These are phyloP conservation scores for Saccharomycopsis hybrid DNA, from an alignment of 1,139 yeast genomes.

Conservation along the genomic window DNA sequence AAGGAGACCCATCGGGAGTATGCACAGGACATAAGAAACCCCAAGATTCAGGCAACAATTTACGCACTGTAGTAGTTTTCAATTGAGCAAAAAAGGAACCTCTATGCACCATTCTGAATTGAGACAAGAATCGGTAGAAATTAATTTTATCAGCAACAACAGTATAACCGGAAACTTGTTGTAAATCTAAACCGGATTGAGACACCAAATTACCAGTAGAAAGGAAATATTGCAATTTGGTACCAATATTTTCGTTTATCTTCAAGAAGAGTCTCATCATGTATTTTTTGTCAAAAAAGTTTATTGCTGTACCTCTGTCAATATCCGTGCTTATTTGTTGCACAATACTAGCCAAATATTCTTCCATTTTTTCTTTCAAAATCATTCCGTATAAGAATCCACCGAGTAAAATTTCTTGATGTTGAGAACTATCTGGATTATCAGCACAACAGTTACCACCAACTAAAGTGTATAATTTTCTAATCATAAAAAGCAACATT, in stretches of 20 bases:
- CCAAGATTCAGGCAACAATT: constrained; percentile 96
- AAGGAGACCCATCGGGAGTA: constrained; percentile 99
- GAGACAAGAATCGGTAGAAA: constrained; percentile 92
- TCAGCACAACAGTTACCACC: constrained; percentile 97
- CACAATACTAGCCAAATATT: constrained; percentile 68
- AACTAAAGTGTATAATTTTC: constrained; percentile 88
- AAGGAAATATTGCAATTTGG: constrained; percentile 85
- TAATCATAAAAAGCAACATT: constrained; percentile 84
- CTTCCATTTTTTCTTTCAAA: constrained; percentile 92
- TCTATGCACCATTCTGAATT: constrained; percentile 98
- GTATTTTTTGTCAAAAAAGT: constrained; percentile 78
- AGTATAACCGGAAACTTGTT: constrained; percentile 96
- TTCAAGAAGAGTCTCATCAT: constrained; percentile 73
- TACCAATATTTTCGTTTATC: constrained; percentile 90
- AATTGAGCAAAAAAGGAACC: constrained; percentile 98
- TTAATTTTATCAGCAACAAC: constrained; percentile 98
- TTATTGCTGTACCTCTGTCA: constrained; percentile 74
- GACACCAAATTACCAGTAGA: constrained; percentile 97
- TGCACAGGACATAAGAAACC: constrained; percentile 98
- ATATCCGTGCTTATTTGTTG: constrained; percentile 76
- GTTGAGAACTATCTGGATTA: constrained; percentile 99
- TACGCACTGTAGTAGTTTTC: constrained; percentile 96
- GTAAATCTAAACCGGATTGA: constrained; percentile 94
- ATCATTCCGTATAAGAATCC: constrained; percentile 98
- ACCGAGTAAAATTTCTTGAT: constrained; percentile 92